Evolutionary conservation across 495 filamentous ascomycete genomes (phyloP).

Genomic region (Aspergillus kassunensis): DNA sequence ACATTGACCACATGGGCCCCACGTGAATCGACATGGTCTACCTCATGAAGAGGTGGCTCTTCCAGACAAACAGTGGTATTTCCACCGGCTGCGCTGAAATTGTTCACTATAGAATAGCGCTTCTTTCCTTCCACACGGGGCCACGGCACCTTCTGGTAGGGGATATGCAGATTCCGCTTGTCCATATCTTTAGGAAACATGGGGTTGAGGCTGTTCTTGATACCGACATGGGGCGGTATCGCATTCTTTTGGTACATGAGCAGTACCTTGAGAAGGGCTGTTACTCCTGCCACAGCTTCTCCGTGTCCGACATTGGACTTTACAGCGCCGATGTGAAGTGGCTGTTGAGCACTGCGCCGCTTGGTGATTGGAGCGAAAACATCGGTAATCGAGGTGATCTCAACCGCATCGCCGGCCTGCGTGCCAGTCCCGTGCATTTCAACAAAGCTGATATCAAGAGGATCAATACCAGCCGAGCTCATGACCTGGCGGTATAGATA

Average conservation of each 20-base stretch:
- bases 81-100: constrained; percentile 36
- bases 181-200: constrained; percentile 23
- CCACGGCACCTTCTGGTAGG: constrained; percentile 26
- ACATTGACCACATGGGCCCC: constrained; percentile 21
- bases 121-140: constrained; percentile 6
- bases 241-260: constrained; percentile 28
- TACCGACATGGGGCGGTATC: constrained; percentile 37
- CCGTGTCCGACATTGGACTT: constrained; percentile 43
- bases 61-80: constrained; percentile 31
- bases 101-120: constrained; percentile 29
- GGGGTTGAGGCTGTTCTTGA: constrained; percentile 43
- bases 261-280: constrained; percentile 31
- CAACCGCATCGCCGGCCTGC: constrained; percentile 35
- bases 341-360: constrained; percentile 3
- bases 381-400: constrained; percentile 27
- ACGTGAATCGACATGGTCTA: constrained; percentile 10
- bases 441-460: constrained; percentile 47
- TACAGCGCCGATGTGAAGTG: constrained; percentile 27
- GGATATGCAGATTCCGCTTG: constrained; percentile 31
- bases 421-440: constrained; percentile 50
- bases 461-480: constrained; percentile 39
- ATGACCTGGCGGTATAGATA: constrained; percentile 42
- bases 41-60: constrained; percentile 13
- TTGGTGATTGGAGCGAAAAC: constrained; percentile 21
- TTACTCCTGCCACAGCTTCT: constrained; percentile 32